Conservation (phyloP, 148 eudicot genomes). For the Pouteria glomerata region DNA sequence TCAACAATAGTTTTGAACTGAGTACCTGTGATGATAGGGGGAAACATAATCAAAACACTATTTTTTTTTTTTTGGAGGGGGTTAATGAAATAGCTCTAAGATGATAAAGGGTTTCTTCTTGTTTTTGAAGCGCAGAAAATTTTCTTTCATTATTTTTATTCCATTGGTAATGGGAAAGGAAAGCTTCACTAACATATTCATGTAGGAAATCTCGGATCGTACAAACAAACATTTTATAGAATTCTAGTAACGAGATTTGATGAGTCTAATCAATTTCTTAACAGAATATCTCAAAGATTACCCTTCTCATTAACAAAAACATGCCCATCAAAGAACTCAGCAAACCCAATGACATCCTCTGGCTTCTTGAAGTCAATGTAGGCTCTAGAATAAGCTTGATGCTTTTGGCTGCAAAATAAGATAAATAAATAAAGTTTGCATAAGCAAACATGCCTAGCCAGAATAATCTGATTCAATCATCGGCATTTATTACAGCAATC, state of each 20-base stretch:
- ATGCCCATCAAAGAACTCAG: conserved; percentile 66
- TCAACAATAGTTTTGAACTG: conserved; percentile 55
- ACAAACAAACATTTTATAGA: not conserved
- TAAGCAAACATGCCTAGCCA: not conserved
- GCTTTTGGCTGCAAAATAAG: conserved; percentile 46
- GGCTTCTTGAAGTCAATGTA: conserved; percentile 52
- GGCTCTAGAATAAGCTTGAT: conserved; percentile 46
- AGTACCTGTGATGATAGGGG: conserved; percentile 32
- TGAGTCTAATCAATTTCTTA: not conserved
- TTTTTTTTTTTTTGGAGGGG: too few relatives aligned
- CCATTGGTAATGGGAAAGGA: not conserved
- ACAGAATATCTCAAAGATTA: conserved; percentile 18
- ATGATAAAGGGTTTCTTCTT: too few relatives aligned
- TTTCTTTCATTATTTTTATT: not conserved
- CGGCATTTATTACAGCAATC: not conserved
- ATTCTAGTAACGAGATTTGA: not conserved
- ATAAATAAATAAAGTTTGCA: not conserved
- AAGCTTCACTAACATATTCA: not conserved
- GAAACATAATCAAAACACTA: not conserved
- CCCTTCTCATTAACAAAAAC: conserved; percentile 72
- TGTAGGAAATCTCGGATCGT: not conserved
- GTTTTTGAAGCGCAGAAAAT: too few relatives aligned
- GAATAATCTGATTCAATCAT: not conserved
- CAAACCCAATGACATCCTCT: conserved; percentile 63
- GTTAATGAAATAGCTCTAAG: too few relatives aligned